These are phyloP conservation scores for Ophiosphaerella herpotricha DNA, from an alignment of 2,329 filamentous ascomycete species.

Conservation along the genomic window DNA sequence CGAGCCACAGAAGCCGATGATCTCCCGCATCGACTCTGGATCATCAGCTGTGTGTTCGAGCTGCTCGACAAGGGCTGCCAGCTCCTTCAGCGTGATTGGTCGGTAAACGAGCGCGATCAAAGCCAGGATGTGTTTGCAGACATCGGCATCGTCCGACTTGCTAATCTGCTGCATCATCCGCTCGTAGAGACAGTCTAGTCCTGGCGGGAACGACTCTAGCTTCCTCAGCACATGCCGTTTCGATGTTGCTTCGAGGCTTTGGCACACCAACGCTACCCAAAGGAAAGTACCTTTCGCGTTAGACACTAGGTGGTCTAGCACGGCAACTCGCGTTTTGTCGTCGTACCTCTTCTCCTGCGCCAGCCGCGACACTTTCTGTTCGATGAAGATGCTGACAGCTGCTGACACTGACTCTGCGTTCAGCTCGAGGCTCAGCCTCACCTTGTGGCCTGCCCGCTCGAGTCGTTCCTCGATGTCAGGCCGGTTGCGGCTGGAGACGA, in stretches of 20 bases:
- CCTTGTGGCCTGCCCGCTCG: neutral
- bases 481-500: constrained; percentile 12
- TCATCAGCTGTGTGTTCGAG: neutral
- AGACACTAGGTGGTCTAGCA: too few species aligned
- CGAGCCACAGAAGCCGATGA: constrained; percentile 41
- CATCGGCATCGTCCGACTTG: constrained; percentile 5
- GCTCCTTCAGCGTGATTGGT: constrained; percentile 4
- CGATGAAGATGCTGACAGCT: constrained; percentile 48
- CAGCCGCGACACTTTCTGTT: constrained; percentile 40
- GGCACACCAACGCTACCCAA: neutral
- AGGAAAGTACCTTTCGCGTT: too few species aligned
- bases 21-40: neutral
- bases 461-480: constrained; percentile 39
- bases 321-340: constrained; percentile 18
- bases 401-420: constrained; percentile 28
- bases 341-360: constrained; percentile 39
- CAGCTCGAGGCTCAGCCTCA: constrained; percentile 31
- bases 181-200: constrained; percentile 46
- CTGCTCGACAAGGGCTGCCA: constrained; percentile 7
- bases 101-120: constrained; percentile 22
- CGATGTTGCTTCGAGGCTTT: constrained; percentile 23
- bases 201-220: constrained; percentile 27
- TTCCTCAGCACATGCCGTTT: constrained; percentile 20
- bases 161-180: constrained; percentile 47
- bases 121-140: constrained; percentile 44